Evolutionary conservation across 495 filamentous ascomycete genomes (phyloP).

Genomic region (Aspergillus affinis): DNA sequence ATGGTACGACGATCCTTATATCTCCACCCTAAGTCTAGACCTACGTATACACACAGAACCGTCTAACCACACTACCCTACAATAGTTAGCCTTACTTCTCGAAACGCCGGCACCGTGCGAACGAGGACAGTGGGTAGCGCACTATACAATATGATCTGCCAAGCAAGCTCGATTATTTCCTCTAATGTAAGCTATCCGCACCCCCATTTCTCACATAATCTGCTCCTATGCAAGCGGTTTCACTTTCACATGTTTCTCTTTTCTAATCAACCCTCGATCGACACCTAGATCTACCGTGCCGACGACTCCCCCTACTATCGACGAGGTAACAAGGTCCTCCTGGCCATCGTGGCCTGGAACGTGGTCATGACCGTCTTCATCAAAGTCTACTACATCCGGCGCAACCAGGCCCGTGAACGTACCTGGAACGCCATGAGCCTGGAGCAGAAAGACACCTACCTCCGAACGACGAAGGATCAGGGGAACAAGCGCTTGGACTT

Average conservation of each 20-base stretch:
- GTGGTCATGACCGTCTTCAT: conserved; percentile 16
- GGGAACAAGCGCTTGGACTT: conserved; percentile 36
- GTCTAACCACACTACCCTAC: not conserved
- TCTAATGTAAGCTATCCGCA: conserved; percentile 12
- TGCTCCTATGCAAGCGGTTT: not conserved
- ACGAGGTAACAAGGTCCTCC: conserved; percentile 20
- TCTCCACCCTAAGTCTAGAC: not conserved
- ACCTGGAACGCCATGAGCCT: conserved; percentile 13
- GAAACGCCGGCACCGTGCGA: conserved; percentile 34
- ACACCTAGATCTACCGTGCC: conserved; percentile 9
- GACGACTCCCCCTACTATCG: conserved; percentile 20
- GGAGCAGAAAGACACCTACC: conserved; percentile 16
- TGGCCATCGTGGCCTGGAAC: conserved; percentile 14
- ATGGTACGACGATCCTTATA: conserved; percentile 14
- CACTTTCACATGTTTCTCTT: too few species aligned
- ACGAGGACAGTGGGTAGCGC: conserved; percentile 33
- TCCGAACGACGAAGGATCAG: conserved; percentile 26
- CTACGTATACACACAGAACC: not conserved
- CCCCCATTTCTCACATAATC: not conserved
- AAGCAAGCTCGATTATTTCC: conserved; percentile 13
- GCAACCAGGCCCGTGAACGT: conserved; percentile 23
- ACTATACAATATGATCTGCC: conserved; percentile 20
- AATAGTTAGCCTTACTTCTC: conserved; percentile 24
- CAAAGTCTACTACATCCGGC: conserved; percentile 36
- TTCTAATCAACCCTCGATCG: not conserved